Base-by-base conservation (phyloP, 176 grass and related monocot species). In the Avena eriantha region DNA sequence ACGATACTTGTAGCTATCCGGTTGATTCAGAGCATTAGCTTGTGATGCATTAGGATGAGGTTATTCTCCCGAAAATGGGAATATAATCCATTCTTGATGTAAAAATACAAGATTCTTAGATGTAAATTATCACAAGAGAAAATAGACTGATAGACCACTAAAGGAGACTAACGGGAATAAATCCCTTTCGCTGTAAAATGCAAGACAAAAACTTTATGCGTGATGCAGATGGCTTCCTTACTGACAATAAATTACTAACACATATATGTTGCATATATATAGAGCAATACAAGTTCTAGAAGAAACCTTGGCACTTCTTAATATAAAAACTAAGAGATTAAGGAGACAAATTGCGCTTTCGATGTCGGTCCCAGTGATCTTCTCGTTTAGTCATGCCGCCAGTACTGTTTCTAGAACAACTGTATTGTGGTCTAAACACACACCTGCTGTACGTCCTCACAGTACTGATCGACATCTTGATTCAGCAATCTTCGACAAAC, bases 31-130 rank as follows among this genome's bases (percentile, higher is more conserved):
- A 82, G 17, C 61, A 80, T 85, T 35, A 10, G 59, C 35, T 75
- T 39, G 79, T 21, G 84, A 36, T 87, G 39, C 66, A 73, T 64
- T 55, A 36, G 48, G 80, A 87, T 79, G 23, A 67, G 29, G 36
- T 63, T 63, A 83, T 90, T 86, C 84, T 53, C 22, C 46, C 19
- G 23, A 16, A 39, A 33, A 71, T 61, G 5, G 43, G 54, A 63
- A 64, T 82, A 69, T 19, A 54, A 82, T 63, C 83, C 22, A 54
- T 34, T 78, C 41, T 43, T 64, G 65, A 57, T 66, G 73, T 73
- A 35, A 59, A 24, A 55, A 76, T 4, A 47, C 54, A 79, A 72
- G 19, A 65, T 73, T 14, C 10, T 9, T 79, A 77, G 49, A 54
- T 76, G 11, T 43, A 76, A 10, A n/a, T 12, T 59, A 22, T 2